phyloP scores from a whole-genome alignment of 2,329 filamentous ascomycete genomes.

The Nemania diffusa region DNA sequence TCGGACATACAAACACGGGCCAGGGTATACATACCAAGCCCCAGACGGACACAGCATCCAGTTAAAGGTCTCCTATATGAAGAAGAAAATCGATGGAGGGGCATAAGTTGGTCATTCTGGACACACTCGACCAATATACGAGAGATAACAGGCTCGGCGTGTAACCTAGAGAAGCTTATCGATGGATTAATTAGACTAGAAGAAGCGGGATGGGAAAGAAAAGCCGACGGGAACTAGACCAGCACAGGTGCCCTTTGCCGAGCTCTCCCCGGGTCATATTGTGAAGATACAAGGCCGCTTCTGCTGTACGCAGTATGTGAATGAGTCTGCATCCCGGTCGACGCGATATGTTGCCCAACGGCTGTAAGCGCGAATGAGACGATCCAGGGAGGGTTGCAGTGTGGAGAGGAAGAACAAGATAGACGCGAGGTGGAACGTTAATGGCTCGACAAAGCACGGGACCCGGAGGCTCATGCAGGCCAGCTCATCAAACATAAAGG shows the following conservation, averaged over 20 bases:
- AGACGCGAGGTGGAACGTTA: conserved; percentile 39
- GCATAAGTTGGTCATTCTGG: not conserved
- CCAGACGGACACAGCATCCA: conserved; percentile 34
- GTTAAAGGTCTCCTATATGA: conserved; percentile 44
- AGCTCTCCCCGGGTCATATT: conserved; percentile 3
- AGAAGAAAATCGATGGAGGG: conserved; percentile 38
- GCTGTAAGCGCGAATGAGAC: conserved; percentile 41
- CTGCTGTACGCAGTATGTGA: not conserved
- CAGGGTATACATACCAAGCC: conserved; percentile 35
- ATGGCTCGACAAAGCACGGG: conserved; percentile 39
- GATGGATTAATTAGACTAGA: conserved; percentile 19
- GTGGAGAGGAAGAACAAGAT: conserved; percentile 40
- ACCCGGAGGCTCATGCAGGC: conserved; percentile 43
- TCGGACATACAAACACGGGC: conserved; percentile 39
- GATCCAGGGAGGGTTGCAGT: conserved; percentile 40
- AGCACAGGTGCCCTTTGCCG: conserved; percentile 17
- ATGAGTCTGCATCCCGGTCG: conserved; percentile 14
- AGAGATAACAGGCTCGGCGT: not conserved
- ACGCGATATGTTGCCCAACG: conserved; percentile 39
- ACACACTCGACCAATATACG: conserved; percentile 26
- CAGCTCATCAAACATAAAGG: conserved; percentile 45
- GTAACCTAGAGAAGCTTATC: conserved; percentile 19
- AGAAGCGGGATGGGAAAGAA: conserved; percentile 7
- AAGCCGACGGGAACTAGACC: not conserved
- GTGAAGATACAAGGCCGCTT: conserved; percentile 21